Conservation (phyloP, 352 stramenopile genomes). For the Thraustotheca clavata region DNA sequence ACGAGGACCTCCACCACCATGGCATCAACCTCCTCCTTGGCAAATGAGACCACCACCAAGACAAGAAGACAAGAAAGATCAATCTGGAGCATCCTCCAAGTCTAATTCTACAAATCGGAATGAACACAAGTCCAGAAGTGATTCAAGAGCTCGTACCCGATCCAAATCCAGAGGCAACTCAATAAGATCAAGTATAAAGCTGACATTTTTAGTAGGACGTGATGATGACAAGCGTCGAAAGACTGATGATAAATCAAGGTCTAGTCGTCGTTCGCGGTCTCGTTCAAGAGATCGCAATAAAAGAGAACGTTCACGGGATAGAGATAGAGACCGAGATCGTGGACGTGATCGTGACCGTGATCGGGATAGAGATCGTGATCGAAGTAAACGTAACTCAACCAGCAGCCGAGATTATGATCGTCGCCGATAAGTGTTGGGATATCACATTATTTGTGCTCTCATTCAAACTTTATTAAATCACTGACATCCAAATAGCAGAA, state of each 20-base stretch:
- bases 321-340: background rate
- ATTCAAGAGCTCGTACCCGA: background rate
- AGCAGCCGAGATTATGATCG: conserved; percentile 1
- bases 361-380: conserved; percentile 11
- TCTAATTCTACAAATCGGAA: background rate
- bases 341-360: background rate
- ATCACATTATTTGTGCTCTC: too few relatives aligned
- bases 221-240: background rate
- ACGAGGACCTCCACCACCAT: conserved; percentile 1
- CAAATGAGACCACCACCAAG: background rate
- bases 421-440: background rate
- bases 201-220: background rate
- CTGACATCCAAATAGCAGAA: too few relatives aligned
- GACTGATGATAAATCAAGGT: background rate
- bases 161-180: background rate
- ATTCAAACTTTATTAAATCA: too few relatives aligned
- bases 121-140: background rate
- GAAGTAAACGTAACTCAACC: background rate
- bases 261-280: conserved; percentile 8
- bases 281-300: conserved; percentile 9
- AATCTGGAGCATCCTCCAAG: too few relatives aligned
- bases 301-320: background rate
- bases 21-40: conserved; percentile 14
- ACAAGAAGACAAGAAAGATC: background rate
- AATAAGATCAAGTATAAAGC: background rate